Evolutionary conservation across 2,329 filamentous ascomycete species (phyloP).

Genomic region (Exophiala oligosperma): DNA sequence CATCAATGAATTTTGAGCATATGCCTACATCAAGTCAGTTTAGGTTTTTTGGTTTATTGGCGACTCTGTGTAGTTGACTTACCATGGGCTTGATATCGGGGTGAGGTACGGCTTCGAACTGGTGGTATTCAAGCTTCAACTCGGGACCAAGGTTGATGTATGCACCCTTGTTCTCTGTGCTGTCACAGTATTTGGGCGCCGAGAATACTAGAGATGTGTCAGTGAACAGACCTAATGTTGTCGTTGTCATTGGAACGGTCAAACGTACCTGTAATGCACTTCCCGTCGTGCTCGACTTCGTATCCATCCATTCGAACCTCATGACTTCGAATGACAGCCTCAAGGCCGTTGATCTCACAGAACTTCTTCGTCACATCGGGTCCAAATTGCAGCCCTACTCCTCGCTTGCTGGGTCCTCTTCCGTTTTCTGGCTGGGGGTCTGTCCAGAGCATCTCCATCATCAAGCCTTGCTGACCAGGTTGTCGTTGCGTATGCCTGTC

Average conservation of each 20-base stretch:
- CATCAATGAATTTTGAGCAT: conserved; percentile 39
- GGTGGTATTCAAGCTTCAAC: conserved; percentile 86
- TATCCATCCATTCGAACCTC: conserved; percentile 99
- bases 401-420: conserved; percentile 91
- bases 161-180: conserved; percentile 95
- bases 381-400: conserved; percentile 94
- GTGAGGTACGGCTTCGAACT: conserved; percentile 96
- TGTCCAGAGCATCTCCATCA: conserved; percentile 99
- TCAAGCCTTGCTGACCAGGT: conserved; percentile 87
- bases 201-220: conserved; percentile 71
- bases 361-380: conserved; percentile 95
- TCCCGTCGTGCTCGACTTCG: conserved; percentile 93
- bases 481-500: conserved; percentile 89
- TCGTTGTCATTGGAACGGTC: conserved; percentile 13
- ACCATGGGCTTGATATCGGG: conserved; percentile 92
- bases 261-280: conserved; percentile 80
- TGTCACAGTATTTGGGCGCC: conserved; percentile 95
- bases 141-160: conserved; percentile 96
- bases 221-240: not conserved
- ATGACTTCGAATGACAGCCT: conserved; percentile 94
- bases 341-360: conserved; percentile 92
- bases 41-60: not conserved
- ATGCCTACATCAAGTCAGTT: conserved; percentile 42
- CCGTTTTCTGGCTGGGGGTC: conserved; percentile 86
- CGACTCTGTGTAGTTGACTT: conserved; percentile 29